These are phyloP conservation scores for Cordyceps cicadae DNA, from an alignment of 2,329 filamentous ascomycete genomes.

Conservation along the genomic window DNA sequence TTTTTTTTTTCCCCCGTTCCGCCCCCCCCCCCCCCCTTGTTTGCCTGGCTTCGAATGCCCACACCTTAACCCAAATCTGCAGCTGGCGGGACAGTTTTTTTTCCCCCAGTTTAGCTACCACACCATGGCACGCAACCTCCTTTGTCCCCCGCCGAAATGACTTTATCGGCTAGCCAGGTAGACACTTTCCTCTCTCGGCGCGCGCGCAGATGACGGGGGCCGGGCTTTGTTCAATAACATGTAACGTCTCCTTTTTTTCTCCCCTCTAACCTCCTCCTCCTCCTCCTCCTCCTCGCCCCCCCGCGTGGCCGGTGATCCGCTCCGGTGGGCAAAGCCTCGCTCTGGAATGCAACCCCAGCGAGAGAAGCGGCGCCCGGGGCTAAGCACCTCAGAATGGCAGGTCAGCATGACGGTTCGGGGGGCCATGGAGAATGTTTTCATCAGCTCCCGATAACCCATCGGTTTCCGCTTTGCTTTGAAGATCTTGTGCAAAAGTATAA, in stretches of 20 bases:
- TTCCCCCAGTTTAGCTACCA: not conserved
- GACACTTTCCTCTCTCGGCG: not conserved
- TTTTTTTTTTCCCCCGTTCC: too few relatives aligned
- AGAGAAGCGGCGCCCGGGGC: not conserved
- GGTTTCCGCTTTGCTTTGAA: not conserved
- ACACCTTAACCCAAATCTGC: not conserved
- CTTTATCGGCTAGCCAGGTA: not conserved
- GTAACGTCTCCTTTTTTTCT: constrained; percentile 9
- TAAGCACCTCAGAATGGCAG: constrained; percentile 6
- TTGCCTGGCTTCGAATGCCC: too few relatives aligned
- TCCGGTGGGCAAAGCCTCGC: not conserved
- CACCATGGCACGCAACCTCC: not conserved
- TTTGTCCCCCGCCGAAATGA: not conserved
- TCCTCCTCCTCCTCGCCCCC: not conserved
- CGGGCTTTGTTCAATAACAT: not conserved
- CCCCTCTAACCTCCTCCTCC: too few relatives aligned
- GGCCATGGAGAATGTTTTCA: not conserved
- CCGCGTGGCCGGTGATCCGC: not conserved
- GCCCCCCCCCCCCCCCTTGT: too few relatives aligned
- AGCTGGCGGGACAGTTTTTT: not conserved
- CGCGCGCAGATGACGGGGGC: not conserved
- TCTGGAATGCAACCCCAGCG: constrained; percentile 2
- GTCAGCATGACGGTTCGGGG: not conserved
- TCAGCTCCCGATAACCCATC: not conserved
- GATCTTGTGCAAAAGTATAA: not conserved